Percentiles rank a stretch among this genome's conserved stretches.
Conservation (phyloP, 2,329 filamentous ascomycete species). For the Xylariaceae sp. region DNA sequence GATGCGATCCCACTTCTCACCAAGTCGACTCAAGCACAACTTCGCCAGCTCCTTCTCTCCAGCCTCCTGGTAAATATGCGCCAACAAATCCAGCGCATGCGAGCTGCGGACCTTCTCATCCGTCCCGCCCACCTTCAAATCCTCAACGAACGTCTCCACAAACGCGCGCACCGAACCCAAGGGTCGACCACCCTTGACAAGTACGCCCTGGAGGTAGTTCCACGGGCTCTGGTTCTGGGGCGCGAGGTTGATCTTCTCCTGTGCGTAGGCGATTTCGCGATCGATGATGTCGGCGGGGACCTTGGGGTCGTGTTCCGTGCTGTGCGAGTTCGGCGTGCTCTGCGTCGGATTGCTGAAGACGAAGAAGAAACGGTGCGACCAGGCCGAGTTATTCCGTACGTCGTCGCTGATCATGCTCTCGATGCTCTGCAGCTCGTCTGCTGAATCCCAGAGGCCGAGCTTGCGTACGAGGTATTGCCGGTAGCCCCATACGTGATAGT, state of each 20-base stretch:
- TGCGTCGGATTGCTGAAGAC: conserved; percentile 62
- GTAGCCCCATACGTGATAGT: conserved; percentile 98
- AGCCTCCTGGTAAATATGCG: conserved; percentile 58
- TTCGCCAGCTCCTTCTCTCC: conserved; percentile 58
- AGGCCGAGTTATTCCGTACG: conserved; percentile 92
- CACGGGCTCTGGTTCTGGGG: conserved; percentile 93
- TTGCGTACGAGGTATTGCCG: conserved; percentile 65
- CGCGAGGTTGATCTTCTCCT: conserved; percentile 67
- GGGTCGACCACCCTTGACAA: conserved; percentile 58
- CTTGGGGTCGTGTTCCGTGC: conserved; percentile 48
- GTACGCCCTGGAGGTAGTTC: conserved; percentile 80
- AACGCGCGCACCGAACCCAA: conserved; percentile 45
- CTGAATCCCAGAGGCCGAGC: conserved; percentile 51
- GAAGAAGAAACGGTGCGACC: conserved; percentile 96
- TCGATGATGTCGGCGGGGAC: conserved; percentile 61
- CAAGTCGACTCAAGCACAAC: conserved; percentile 66
- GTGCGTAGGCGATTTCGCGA: conserved; percentile 68
- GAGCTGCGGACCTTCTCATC: conserved; percentile 54
- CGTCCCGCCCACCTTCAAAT: conserved; percentile 39
- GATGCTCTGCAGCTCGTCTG: conserved; percentile 63
- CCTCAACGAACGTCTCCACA: conserved; percentile 46
- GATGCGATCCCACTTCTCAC: conserved; percentile 84
- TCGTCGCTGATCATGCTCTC: conserved; percentile 71
- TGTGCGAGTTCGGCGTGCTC: conserved; percentile 43
- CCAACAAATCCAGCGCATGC: conserved; percentile 66